These are phyloP conservation scores for Rhytidhysteron rufulum DNA, from an alignment of 2,329 filamentous ascomycete genomes.

Conservation along the genomic window DNA sequence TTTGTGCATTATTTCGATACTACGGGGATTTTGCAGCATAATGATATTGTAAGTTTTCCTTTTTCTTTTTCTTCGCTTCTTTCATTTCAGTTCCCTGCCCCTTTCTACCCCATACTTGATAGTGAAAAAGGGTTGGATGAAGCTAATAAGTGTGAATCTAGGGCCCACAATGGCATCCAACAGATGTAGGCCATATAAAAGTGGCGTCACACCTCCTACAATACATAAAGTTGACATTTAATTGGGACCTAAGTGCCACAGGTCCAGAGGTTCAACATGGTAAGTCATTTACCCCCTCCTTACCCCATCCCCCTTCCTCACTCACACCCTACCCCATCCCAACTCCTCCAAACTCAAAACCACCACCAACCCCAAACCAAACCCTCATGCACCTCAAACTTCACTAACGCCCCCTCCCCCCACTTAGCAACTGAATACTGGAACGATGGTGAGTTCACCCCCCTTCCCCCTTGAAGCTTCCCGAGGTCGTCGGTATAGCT, in stretches of 20 bases:
- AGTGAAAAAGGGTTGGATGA: not conserved
- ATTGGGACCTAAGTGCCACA: constrained; percentile 53
- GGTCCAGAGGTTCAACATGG: constrained; percentile 50
- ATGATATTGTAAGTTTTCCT: constrained; percentile 45
- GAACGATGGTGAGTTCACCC: constrained; percentile 16
- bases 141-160: constrained; percentile 1
- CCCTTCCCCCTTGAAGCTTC: no score
- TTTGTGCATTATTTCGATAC: constrained; percentile 63
- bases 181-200: constrained; percentile 60
- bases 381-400: not conserved
- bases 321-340: no score
- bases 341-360: no score
- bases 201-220: constrained; percentile 57
- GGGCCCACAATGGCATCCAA: constrained; percentile 56
- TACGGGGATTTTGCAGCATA: constrained; percentile 58
- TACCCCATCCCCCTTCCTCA: not conserved
- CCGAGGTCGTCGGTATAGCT: no score
- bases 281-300: not conserved
- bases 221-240: constrained; percentile 54
- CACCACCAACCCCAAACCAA: not conserved
- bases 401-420: no score
- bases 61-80: not conserved
- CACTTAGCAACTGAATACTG: constrained; percentile 20
- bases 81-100: not conserved
- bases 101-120: not conserved